Base-by-base conservation (phyloP, 345 rosid genomes). In the Ailanthus altissimus region DNA sequence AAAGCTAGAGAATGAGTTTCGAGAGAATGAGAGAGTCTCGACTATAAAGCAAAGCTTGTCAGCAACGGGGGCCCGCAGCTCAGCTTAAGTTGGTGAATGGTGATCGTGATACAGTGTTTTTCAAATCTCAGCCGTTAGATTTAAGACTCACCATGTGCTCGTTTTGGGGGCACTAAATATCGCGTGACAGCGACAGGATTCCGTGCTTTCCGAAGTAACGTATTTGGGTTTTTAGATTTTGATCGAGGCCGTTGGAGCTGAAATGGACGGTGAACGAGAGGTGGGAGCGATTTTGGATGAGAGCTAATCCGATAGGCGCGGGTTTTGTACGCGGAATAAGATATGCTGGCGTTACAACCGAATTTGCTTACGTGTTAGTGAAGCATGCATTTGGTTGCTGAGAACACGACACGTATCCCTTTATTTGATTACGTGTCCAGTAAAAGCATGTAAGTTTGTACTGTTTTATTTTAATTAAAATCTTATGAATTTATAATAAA, bases 21-120 rank as follows among this genome's bases (percentile, higher is more conserved):
- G 50, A 54, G 56, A 50, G 75, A 12, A 36, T 10, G 20, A 20
- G 42, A 40, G 67, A 42, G 21, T 6, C 47, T 61, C 8, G 16
- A 47, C 15, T 12, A 5, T 6, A 66, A 42, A 60, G 40, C 18
- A 76, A 16, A 51, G 18, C 78, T 78, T 66, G 81, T 79, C 80
- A 77, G 43, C 77, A 42, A 46, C 28, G 5, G 25, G 71, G 77
- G 66, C 75, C 87, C 78, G 3, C 38, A 64, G 45, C 82, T 67
- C 64, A 61, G 53, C 67, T 10, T 32, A 12, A 26, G 16, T n/a
- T 62, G 43, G 53, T n/a, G 5, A 32, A 32, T 16, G 16, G 26
- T n/a, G n/a, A n/a, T n/a, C n/a, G n/a, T n/a, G n/a, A n/a, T n/a
- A n/a, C 46, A 28, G 20, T 14, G 21, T 18, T 8, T 7, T 67